Evolutionary conservation across 805 yeast genomes (phyloP), one percentile per base, ranked within the genome.

Genomic region (Wickerhamiella musiphila): DNA sequence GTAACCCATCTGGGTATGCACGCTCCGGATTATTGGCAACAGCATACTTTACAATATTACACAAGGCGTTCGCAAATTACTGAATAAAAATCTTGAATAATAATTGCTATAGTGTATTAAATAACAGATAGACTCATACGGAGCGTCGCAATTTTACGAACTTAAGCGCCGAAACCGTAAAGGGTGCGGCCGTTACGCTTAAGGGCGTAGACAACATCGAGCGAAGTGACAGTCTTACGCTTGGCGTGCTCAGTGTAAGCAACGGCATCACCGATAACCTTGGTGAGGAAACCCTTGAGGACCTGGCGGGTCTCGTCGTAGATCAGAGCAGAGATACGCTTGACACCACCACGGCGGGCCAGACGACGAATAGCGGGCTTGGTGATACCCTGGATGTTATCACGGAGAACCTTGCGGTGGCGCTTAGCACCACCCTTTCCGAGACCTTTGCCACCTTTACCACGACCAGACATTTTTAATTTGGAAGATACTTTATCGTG

Each of bases 401-500:
- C 98, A 73, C 96, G 84, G 48, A 84, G 72, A 66, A 86, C 81
- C 81, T 84, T 84, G 76, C 96, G 82, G 83, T 86, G 98, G 68
- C 98, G 83, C 77, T 86, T 86, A 56, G 98, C 98, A 70, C 98
- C 98, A 68, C 95, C 96, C 70, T 90, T 90, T 58, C 98, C 98
- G 55, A 90, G 73, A 68, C 98, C 98, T 79, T 90, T 90, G 60
- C 96, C 98, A 60, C 96, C 96, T 82, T 90, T 86, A 58, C 98
- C 98, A 74, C 95, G 84, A 63, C 96, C 94, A 61, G 94, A 82
- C 94, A 83, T 83, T 58, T 45, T 68, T 48, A 27, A 26, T 18
- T 17, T 13, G 12, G 16, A 30, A n/a, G 9, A 22, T 13, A 18
- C 15, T n/a, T n/a, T n/a, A n/a, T 13, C n/a, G 17, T 16, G 28